Base-by-base conservation (phyloP, 2,329 filamentous ascomycete species). In the Gliomastix tumulicola region DNA sequence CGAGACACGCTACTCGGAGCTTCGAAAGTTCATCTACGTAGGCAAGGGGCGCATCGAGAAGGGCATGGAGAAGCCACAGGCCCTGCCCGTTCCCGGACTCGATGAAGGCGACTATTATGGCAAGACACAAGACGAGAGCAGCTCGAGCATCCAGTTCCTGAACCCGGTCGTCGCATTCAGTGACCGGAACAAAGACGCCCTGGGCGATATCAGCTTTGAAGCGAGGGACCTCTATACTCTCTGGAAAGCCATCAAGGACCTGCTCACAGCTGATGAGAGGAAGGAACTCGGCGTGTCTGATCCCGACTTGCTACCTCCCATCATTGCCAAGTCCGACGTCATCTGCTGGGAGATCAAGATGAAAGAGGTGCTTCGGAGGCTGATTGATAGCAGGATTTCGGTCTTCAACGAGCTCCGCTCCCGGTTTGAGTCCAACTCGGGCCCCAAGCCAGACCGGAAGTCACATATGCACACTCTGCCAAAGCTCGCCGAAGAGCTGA, bases 1-100 rank as follows among this genome's bases (percentile, higher is more conserved):
- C 48, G 63, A 65, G 2, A 71, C 79, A 23, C 69, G 85, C 33
- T 89, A 88, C 56, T 88, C 82, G 0, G 84, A 90, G 51, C 61
- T 90, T 2, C 69, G 84, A n/a, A 88, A 88, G 48, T 88, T 84
- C 46, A 56, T 78, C 23, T 88, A 84, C 53, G n/a, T n/a, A n/a
- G n/a, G n/a, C n/a, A n/a, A n/a, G n/a, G n/a, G n/a, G n/a, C n/a
- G n/a, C n/a, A n/a, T n/a, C n/a, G n/a, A n/a, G n/a, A 55, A 65
- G 1, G 76, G 74, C 1, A 54, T 84, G 2, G 38, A 53, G 4
- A 62, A 61, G 17, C 55, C 60, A 5, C 52, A 60, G 18, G 56
- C 60, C 9, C 53, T 72, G 10, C 61, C 62, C 2, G 45, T 65
- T 4, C 65, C 65, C 4, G 71, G 70, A 2, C 45, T 76, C 1